Evolutionary conservation across 768 basidiomycete genomes (phyloP), one percentile per base, ranked within the genome.

Genomic region (Leucocoprinus leucothites): DNA sequence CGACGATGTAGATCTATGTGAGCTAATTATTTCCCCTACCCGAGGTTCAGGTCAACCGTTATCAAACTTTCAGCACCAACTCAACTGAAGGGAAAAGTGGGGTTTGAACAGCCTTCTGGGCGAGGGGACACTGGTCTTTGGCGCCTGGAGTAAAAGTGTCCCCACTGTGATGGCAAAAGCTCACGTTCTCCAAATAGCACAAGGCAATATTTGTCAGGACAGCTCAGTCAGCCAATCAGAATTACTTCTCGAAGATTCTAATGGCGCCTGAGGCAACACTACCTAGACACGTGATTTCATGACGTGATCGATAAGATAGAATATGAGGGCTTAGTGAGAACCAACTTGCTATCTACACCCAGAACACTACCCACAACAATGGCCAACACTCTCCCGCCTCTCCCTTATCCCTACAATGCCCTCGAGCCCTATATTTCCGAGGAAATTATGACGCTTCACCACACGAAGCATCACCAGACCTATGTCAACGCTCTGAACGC

Each of bases 401-500:
- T 93, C 28, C 86, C 89, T 41, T 91, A 89, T 62, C 69, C 72
- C 14, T 87, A 90, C 68, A 76, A 87, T 68, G 91, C 93, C 9
- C 85, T 98, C 61, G 94, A 98, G 73, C 96, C 96, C 9, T 80
- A 86, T 64, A 95, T 99, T 70, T 89, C 89, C 1, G 79, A 83
- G 62, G 82, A 94, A 67, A 98, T 99, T 59, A 98, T 98, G 95
- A 85, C 79, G 52, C 76, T 98, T 55, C 96, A 97, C 67, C 94
- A 98, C 73, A 78, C 80, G 56, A 94, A 94, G 78, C 93, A 95
- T 63, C 89, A 92, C 67, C 88, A 93, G 74, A 81, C 88, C 16
- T 99, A 99, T 70, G 95, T 99, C 38, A 94, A 86, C 62, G 94
- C 93, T 9, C 79, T 98, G 56, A 99, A 99, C 71, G 82, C 91